Base-by-base conservation (phyloP, 2,329 filamentous ascomycete genomes). In the Phymatotrichopsis omnivora region DNA sequence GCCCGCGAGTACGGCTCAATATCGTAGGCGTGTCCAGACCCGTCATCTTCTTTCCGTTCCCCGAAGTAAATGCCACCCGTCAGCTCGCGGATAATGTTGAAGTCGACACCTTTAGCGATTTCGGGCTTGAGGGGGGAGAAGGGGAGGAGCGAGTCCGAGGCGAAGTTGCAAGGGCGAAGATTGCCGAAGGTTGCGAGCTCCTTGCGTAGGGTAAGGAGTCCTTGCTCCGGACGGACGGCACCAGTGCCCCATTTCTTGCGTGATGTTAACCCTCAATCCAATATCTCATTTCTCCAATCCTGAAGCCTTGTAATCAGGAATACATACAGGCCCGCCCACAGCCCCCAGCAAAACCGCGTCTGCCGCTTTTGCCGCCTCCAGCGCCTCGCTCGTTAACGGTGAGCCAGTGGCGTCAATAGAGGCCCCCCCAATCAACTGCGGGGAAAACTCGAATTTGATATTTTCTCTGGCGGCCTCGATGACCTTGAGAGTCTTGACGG, bases 51-150 rank as follows among this genome's bases (percentile, higher is more conserved):
- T 58, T 78, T 81, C 46, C 86, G 76, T 36, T 93, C 85, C 38
- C 89, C 87, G 65, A 96, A 96, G 73, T 96, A 95, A 65, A 95
- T 87, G 35, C 89, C 87, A 16, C 85, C 83, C 0, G 87, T 95
- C 41, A 95, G 67, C 67, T 96, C 89, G 37, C 89, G 84, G 52
- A 96, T 80, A 61, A 96, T 82, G 67, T 83, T 84, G 68, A 96
- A 85, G 72, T 96, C 82, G 58, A 84, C 86, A 60, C 84, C 87
- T 53, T 78, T 74, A 73, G 84, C 93, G 52, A 95, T 74, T 3
- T 82, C 75, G 43, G 82, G 78, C 68, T 93, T 93, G 53, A 96
- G 77, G 0, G 89, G 89, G 8, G 86, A 95, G 61, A 73, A 75
- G 38, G 87, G 79, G 60, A 94, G 79, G 38, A 95, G 80, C 22